These are phyloP conservation scores for Tolypocladium ovalisporum DNA, from an alignment of 2,329 filamentous ascomycete species.

Conservation along the genomic window DNA sequence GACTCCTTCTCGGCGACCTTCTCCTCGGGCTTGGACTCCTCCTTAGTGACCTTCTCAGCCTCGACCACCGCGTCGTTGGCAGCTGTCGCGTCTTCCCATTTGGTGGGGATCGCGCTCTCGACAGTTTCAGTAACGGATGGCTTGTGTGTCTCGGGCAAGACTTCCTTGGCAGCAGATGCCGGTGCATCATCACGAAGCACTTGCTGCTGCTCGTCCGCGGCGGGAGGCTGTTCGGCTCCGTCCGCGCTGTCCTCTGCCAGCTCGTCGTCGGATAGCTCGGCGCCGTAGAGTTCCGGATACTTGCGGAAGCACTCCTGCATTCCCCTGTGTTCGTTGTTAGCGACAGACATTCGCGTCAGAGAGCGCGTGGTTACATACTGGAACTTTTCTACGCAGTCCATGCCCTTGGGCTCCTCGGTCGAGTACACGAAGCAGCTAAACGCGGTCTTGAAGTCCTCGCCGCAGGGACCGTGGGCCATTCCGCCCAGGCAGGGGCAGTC, in stretches of 20 bases:
- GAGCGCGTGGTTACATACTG: constrained; percentile 52
- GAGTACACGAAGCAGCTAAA: constrained; percentile 99
- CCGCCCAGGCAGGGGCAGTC: constrained; percentile 95
- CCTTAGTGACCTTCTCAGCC: constrained; percentile 4
- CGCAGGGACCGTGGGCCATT: constrained; percentile 94
- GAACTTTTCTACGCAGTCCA: constrained; percentile 96
- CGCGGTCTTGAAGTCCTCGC: constrained; percentile 86
- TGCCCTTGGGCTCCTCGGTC: constrained; percentile 88
- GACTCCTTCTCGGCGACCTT: constrained; percentile 3
- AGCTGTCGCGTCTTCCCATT: constrained; percentile 18
- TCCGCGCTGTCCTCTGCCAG: constrained; percentile 26
- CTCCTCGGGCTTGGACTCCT: constrained; percentile 6
- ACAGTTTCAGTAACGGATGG: constrained; percentile 1
- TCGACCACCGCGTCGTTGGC: constrained; percentile 15
- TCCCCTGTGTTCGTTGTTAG: constrained; percentile 43
- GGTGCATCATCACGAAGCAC: constrained; percentile 3
- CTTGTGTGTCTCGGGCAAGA: constrained; percentile 7
- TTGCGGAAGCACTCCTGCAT: constrained; percentile 97
- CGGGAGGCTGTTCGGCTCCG: constrained; percentile 8
- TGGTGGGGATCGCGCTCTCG: constrained; percentile 4
- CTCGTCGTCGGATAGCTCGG: constrained; percentile 76
- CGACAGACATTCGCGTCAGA: background rate
- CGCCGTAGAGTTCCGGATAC: constrained; percentile 87
- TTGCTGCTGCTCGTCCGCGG: constrained; percentile 1
- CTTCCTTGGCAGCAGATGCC: background rate